Conservation (phyloP, 1,284 basidiomycete genomes). For the Sporisorium graminicola region DNA sequence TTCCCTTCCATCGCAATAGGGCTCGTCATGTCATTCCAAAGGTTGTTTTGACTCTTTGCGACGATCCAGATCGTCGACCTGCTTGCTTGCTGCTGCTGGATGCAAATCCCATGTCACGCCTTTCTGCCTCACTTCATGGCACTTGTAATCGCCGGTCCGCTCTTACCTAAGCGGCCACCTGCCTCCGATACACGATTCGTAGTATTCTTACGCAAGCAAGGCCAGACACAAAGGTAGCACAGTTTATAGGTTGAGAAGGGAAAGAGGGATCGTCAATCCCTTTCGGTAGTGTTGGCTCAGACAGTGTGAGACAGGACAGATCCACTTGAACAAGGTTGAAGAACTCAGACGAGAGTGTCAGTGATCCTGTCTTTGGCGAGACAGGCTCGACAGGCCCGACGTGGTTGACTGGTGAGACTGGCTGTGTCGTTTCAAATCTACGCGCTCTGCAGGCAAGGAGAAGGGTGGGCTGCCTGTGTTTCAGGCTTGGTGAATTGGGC, state of each 20-base stretch:
- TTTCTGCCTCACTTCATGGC: too few relatives aligned
- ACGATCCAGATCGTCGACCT: constrained; percentile 36
- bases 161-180: too few relatives aligned
- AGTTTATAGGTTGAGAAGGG: too few relatives aligned
- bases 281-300: background rate
- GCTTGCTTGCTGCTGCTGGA: constrained; percentile 14
- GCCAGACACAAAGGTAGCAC: too few relatives aligned
- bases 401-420: background rate
- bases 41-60: too few relatives aligned
- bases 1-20: too few relatives aligned
- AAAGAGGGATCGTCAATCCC: too few relatives aligned
- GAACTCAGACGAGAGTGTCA: background rate
- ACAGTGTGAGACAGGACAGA: background rate
- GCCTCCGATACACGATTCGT: background rate
- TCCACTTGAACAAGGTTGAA: background rate
- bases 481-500: constrained; percentile 6
- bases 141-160: too few relatives aligned
- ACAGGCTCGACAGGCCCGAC: background rate
- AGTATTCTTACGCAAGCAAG: background rate
- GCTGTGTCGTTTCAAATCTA: background rate
- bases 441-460: background rate
- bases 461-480: background rate
- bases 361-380: background rate
- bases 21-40: too few relatives aligned
- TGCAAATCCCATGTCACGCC: constrained; percentile 4